Evolutionary conservation across 1,139 yeast species (phyloP).

Genomic region (Spathaspora sp.): DNA sequence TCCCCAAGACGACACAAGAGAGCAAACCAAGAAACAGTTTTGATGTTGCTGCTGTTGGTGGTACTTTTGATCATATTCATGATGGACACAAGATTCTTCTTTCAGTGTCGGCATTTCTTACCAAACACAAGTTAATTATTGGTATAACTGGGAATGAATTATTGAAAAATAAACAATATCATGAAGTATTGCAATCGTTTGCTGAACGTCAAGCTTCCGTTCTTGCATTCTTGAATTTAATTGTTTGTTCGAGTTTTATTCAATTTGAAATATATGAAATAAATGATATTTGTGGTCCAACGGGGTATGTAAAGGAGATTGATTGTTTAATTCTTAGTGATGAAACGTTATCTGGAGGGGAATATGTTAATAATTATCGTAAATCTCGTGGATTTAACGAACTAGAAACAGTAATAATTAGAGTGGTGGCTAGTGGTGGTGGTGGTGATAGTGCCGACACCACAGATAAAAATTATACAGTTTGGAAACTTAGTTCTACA

Average conservation of each 20-base stretch:
- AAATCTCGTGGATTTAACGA: slow-evolving; percentile 51
- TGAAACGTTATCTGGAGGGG: slow-evolving; percentile 80
- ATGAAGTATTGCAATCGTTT: slow-evolving; percentile 63
- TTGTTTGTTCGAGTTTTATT: slow-evolving; percentile 39
- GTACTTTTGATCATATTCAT: slow-evolving; percentile 95
- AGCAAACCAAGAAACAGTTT: slow-evolving; percentile 5
- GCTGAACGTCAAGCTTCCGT: slow-evolving; percentile 51
- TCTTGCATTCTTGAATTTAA: slow-evolving; percentile 41
- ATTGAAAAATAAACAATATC: slow-evolving; percentile 70
- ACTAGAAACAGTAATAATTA: slow-evolving; percentile 60
- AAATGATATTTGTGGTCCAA: slow-evolving; percentile 91
- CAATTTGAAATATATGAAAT: slow-evolving; percentile 52
- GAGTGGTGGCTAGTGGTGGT: slow-evolving; percentile 67
- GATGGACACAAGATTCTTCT: slow-evolving; percentile 91
- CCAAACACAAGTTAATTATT: slow-evolving; percentile 56
- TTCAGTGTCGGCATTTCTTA: slow-evolving; percentile 67
- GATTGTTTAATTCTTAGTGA: slow-evolving; percentile 78
- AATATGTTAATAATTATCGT: slow-evolving; percentile 65
- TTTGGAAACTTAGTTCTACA: slow-evolving; percentile 85
- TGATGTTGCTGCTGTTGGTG: slow-evolving; percentile 69
- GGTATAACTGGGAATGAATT: slow-evolving; percentile 86
- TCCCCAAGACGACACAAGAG: neutral
- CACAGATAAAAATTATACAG: slow-evolving; percentile 33
- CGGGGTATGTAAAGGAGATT: slow-evolving; percentile 73
- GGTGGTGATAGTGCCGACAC: slow-evolving; percentile 47